Conservation (phyloP, 176 grass and related monocot genomes). For the Dendrocalamus sinicus region DNA sequence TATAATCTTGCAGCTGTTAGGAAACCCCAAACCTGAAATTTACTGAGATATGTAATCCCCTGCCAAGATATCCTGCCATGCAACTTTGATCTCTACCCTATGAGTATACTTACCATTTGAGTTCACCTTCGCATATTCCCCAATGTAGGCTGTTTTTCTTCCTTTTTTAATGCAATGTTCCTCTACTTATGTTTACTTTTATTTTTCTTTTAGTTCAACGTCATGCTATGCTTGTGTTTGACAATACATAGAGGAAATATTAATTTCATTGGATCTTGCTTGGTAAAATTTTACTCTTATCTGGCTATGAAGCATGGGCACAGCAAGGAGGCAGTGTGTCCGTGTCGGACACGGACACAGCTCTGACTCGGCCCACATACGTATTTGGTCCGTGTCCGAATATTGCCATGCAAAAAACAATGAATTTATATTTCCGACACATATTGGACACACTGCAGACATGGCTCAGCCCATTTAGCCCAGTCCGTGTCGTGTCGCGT, state of each 20-base stretch:
- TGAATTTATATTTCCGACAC: too few species aligned
- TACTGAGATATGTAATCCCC: neutral
- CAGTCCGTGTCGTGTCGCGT: too few species aligned
- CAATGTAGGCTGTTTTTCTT: neutral
- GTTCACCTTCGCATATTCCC: neutral
- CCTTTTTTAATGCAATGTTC: neutral
- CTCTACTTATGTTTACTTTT: neutral
- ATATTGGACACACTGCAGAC: too few species aligned
- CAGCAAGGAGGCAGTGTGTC: too few species aligned
- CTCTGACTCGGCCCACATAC: too few species aligned
- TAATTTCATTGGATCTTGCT: neutral
- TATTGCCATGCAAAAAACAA: too few species aligned
- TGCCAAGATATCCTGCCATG: neutral
- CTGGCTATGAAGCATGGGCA: too few species aligned
- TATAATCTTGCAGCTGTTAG: neutral
- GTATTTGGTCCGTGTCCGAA: too few species aligned
- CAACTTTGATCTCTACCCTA: neutral
- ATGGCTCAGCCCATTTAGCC: too few species aligned
- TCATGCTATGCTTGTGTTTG: neutral
- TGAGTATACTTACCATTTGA: neutral
- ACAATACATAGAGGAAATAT: neutral
- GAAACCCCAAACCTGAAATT: constrained; percentile 10
- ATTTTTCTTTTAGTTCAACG: neutral
- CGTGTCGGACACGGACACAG: too few species aligned
- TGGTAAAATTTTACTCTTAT: neutral